These are phyloP conservation scores for Aspergillus piperis DNA, from an alignment of 2,329 filamentous ascomycete species.

Conservation along the genomic window DNA sequence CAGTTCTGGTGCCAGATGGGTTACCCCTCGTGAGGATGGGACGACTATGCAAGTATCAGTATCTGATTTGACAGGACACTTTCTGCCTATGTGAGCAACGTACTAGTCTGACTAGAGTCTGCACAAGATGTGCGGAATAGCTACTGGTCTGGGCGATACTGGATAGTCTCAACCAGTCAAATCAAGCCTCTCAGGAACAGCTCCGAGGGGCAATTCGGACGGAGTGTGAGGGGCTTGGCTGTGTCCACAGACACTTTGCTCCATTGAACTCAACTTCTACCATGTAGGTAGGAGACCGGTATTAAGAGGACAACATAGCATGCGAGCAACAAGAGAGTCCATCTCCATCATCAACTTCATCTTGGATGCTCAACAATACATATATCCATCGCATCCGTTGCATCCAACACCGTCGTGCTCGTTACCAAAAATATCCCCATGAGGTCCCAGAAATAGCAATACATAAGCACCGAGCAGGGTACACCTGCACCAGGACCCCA, in stretches of 20 bases:
- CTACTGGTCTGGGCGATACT: not conserved
- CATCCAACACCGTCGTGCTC: not conserved
- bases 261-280: not conserved
- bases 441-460: conserved; percentile 1
- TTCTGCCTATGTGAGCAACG: not conserved
- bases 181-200: not conserved
- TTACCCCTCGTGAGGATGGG: too few relatives aligned
- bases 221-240: not conserved
- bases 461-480: not conserved
- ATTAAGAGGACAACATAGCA: too few relatives aligned
- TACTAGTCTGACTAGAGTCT: not conserved
- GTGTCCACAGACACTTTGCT: not conserved
- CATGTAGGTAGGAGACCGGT: too few relatives aligned
- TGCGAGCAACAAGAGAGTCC: too few relatives aligned
- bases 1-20: too few relatives aligned
- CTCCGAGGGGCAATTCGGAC: not conserved
- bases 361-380: not conserved
- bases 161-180: not conserved
- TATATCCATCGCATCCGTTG: not conserved
- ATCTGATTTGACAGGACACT: not conserved
- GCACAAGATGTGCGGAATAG: not conserved
- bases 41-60: not conserved
- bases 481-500: not conserved
- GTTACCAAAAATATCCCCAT: conserved; percentile 6
- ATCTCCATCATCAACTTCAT: not conserved